Evolutionary conservation across 306 rosid genomes (phyloP).

Genomic region (Carpinus fangiana): DNA sequence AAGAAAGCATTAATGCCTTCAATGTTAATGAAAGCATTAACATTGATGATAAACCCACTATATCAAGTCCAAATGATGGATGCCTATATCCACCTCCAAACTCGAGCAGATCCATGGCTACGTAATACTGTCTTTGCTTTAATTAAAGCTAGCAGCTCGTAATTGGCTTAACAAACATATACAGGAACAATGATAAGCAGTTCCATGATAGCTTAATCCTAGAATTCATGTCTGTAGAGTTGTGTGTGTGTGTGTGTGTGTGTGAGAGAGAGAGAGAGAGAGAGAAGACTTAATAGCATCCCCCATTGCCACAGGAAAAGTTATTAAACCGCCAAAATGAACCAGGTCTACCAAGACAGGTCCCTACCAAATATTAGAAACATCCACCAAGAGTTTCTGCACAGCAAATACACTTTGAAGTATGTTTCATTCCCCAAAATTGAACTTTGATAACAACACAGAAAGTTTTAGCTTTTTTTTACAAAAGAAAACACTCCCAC

Average conservation of each 20-base stretch:
- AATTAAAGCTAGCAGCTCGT: too few species aligned
- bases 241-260: background rate
- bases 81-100: background rate
- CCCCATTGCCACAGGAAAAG: background rate
- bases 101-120: too few species aligned
- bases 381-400: background rate
- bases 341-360: background rate
- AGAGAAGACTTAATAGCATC: background rate
- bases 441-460: too few species aligned
- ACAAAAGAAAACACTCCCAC: background rate
- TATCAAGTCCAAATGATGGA: background rate
- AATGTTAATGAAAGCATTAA: background rate
- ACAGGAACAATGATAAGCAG: background rate
- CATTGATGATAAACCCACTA: background rate
- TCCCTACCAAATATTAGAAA: background rate
- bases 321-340: background rate
- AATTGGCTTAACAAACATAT: too few species aligned
- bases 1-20: too few species aligned
- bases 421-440: background rate
- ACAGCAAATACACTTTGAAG: too few species aligned
- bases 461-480: background rate
- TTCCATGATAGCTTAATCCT: background rate
- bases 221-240: background rate
- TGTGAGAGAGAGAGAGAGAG: background rate
- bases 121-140: too few species aligned